Percentiles rank a stretch among this genome's conserved stretches.
Evolutionary conservation across 495 filamentous ascomycete species (phyloP).

Genomic region (Daldinia caldariorum): DNA sequence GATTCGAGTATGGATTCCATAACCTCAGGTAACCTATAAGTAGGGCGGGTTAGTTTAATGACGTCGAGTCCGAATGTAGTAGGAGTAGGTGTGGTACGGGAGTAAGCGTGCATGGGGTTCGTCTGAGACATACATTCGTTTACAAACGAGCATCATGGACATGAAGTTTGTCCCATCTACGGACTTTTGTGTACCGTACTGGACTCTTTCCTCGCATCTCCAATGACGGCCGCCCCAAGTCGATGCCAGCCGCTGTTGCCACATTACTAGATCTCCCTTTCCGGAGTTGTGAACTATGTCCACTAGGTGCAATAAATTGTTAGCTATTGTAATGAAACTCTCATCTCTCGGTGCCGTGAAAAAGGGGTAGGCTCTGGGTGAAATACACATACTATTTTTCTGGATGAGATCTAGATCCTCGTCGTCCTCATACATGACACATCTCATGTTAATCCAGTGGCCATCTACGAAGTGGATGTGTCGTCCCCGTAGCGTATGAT

Average conservation of each 20-base stretch:
- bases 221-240: conserved; percentile 48
- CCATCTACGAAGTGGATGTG: conserved; percentile 47
- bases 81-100: not conserved
- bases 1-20: conserved; percentile 45
- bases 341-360: too few relatives aligned
- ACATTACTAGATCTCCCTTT: conserved; percentile 42
- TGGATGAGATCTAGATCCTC: conserved; percentile 45
- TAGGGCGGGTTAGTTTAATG: not conserved
- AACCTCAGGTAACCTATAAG: conserved; percentile 45
- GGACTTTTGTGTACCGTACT: conserved; percentile 32
- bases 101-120: not conserved
- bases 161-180: conserved; percentile 46
- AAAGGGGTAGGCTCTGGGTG: too few relatives aligned
- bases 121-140: conserved; percentile 42
- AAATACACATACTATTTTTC: conserved; percentile 36
- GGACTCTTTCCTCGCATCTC: conserved; percentile 46
- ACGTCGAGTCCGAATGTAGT: not conserved
- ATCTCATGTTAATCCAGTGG: conserved; percentile 45
- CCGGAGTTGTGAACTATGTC: conserved; percentile 36
- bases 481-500: conserved; percentile 38
- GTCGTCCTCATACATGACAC: conserved; percentile 48
- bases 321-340: conserved; percentile 12
- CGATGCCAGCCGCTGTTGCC: conserved; percentile 46
- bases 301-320: conserved; percentile 29
- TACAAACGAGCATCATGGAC: conserved; percentile 47